Evolutionary conservation across 2,329 filamentous ascomycete genomes (phyloP), one percentile per base, ranked within the genome.

Genomic region (Pestalotiopsis sp.): DNA sequence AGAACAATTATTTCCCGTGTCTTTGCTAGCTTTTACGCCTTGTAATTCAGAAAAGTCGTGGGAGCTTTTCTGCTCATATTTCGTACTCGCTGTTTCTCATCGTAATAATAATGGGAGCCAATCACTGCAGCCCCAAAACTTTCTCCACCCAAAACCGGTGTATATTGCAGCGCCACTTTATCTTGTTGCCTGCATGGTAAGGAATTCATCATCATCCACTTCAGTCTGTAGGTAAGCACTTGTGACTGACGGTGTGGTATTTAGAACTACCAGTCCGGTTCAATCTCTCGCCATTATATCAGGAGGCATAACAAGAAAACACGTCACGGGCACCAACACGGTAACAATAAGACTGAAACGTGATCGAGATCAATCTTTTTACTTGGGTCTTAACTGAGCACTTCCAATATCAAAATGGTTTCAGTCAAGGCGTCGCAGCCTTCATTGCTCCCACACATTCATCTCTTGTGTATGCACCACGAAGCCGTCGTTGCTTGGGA

Each of bases 381-480:
- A 31, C 27, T 31, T 31, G 6, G 27, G 23, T 27, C 23, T 27
- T 25, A 23, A 25, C 25, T 23, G 25, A 25, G 14, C 59, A 61
- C 20, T 38, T 36, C 27, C 17, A 13, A 36, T 31, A n/a, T 61
- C 3, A 61, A n/a, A 1, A 61, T 61, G 59, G 25, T 27, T 17
- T 61, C 59, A 36, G 13, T 27, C 11, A 36, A 36, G 3, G 17
- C 13, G 3, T 39, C 31, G 17, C 27, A 61, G n/a, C 17, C 59
- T 61, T 9, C 27, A 25, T 12, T 59, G 14, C 23, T 66, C 12
- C 64, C 64, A 17, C 64, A 66, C 23, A 14, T 66, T 7, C 52
- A 66, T 31, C 52, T 66, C 39, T 20, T 66, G 39, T 59, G 27
- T 45, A 66, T 66, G 64, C 17, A 69, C 14, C 41, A 41, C 3